phyloP scores from a whole-genome alignment of 768 basidiomycete species.

The Gymnopilus dilepis region DNA sequence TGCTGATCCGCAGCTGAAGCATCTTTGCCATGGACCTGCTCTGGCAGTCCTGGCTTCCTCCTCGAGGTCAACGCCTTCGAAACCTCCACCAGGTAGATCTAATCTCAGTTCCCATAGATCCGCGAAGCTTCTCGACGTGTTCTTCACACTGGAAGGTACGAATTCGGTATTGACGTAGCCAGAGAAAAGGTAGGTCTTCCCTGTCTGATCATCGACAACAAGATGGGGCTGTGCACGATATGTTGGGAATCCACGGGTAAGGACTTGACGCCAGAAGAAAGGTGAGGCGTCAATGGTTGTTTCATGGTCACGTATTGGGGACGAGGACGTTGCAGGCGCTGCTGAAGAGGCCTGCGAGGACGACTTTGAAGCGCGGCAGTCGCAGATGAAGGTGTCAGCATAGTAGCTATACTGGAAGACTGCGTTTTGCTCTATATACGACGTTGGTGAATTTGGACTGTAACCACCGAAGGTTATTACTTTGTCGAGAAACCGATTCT shows the following conservation, averaged over 20 bases:
- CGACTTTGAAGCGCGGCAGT: conserved; percentile 16
- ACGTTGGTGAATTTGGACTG: conserved; percentile 31
- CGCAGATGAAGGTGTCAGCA: conserved; percentile 43
- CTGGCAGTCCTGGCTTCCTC: conserved; percentile 40
- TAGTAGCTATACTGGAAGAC: conserved; percentile 40
- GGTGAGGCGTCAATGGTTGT: conserved; percentile 1
- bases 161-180: conserved; percentile 45
- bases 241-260: conserved; percentile 46
- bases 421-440: conserved; percentile 13
- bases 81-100: conserved; percentile 40
- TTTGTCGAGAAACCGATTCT: conserved; percentile 34
- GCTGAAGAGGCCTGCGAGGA: conserved; percentile 2
- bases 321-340: neutral
- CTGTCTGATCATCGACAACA: conserved; percentile 38
- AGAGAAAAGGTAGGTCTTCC: conserved; percentile 43
- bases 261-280: conserved; percentile 39
- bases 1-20: conserved; percentile 41
- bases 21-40: conserved; percentile 44
- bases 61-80: conserved; percentile 40
- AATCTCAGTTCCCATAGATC: conserved; percentile 44
- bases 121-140: conserved; percentile 33
- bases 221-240: conserved; percentile 42
- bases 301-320: neutral
- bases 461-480: conserved; percentile 44
- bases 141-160: conserved; percentile 33